A percentile compares a stretch with the other conserved stretches of the same genome.
These are phyloP conservation scores for Capronia americana DNA, from an alignment of 2,329 filamentous ascomycete genomes.

Conservation along the genomic window DNA sequence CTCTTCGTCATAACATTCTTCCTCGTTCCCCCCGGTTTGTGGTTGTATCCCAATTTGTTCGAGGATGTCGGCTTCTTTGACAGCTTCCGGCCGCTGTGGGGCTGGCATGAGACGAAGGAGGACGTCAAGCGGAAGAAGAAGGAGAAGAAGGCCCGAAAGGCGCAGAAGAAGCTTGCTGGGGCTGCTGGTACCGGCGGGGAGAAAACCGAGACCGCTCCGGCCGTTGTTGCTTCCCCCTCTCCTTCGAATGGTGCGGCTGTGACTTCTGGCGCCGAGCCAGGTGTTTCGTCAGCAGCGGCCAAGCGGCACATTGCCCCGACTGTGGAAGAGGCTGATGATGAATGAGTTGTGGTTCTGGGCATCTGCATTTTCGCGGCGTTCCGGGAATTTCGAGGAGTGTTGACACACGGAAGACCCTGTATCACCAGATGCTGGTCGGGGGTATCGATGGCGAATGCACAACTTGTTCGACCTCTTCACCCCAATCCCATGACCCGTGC, in stretches of 20 bases:
- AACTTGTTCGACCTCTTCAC: constrained; percentile 34
- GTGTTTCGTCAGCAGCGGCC: constrained; percentile 41
- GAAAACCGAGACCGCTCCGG: constrained; percentile 30
- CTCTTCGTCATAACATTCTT: constrained; percentile 95
- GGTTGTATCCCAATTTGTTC: constrained; percentile 97
- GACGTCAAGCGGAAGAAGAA: constrained; percentile 65
- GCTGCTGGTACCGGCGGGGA: constrained; percentile 16
- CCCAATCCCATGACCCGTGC: constrained; percentile 49
- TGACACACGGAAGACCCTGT: constrained; percentile 13
- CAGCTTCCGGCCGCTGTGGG: constrained; percentile 94
- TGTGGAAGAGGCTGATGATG: constrained; percentile 41
- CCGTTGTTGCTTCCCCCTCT: constrained; percentile 37
- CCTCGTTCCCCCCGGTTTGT: constrained; percentile 81
- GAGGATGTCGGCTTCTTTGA: constrained; percentile 99
- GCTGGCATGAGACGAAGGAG: constrained; percentile 78
- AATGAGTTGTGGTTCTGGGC: constrained; percentile 27
- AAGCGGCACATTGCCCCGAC: constrained; percentile 39
- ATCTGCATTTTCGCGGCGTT: constrained; percentile 18
- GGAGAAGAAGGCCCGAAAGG: constrained; percentile 44
- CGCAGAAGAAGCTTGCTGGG: constrained; percentile 35
- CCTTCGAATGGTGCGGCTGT: constrained; percentile 31
- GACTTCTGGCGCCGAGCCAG: constrained; percentile 44
- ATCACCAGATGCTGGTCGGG: constrained; percentile 2
- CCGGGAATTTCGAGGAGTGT: not conserved
- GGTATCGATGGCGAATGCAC: constrained; percentile 3